These are phyloP conservation scores for Eucalyptus melliodora DNA, from an alignment of 345 rosid species.

Conservation along the genomic window DNA sequence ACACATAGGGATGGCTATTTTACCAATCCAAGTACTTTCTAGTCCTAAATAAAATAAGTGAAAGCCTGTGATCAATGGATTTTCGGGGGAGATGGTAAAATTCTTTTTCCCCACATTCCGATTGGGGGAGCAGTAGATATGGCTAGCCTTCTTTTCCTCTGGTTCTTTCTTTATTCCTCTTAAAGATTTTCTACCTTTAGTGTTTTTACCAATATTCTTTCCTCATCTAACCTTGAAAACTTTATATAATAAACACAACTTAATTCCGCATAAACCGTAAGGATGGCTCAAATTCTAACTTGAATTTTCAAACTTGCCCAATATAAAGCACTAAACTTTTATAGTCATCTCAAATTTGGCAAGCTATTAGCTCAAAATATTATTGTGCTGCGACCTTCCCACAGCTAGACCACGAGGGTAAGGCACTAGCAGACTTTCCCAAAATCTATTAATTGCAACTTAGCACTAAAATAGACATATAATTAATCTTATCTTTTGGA, in stretches of 20 bases:
- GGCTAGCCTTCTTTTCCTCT: background rate
- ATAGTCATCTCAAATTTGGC: background rate
- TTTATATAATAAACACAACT: too few species aligned
- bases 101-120: background rate
- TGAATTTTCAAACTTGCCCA: too few species aligned
- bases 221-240: background rate
- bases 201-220: background rate
- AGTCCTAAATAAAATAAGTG: background rate
- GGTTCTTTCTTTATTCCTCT: background rate
- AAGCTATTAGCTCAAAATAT: background rate
- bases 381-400: too few species aligned
- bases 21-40: background rate
- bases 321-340: too few species aligned
- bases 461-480: too few species aligned
- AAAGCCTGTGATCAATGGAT: background rate
- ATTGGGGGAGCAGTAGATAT: background rate
- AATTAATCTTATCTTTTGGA: too few species aligned
- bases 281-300: background rate
- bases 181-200: background rate
- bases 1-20: background rate
- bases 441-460: too few species aligned
- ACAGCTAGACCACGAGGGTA: too few species aligned
- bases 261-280: too few species aligned
- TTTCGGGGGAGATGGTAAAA: too few species aligned
- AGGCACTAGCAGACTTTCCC: too few species aligned